A percentile compares a stretch with the other conserved stretches of the same genome.
phyloP scores from a whole-genome alignment of 768 basidiomycete species.

The Sarcodon sp. region DNA sequence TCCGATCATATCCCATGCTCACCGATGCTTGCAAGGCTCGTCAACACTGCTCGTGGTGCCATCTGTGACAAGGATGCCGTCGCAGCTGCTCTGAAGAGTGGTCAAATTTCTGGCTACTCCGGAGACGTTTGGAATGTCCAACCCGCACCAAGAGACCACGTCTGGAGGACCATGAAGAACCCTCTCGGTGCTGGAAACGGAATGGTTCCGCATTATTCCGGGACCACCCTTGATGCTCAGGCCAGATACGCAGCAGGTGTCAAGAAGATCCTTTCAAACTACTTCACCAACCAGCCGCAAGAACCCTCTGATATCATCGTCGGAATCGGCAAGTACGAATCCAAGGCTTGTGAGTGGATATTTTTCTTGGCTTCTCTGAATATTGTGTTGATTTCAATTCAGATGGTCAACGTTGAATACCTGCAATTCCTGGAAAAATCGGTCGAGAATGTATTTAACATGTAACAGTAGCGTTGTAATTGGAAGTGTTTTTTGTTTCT shows the following conservation, averaged over 20 bases:
- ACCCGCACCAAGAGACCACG: constrained; percentile 76
- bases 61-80: constrained; percentile 82
- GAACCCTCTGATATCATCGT: constrained; percentile 76
- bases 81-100: constrained; percentile 60
- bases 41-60: constrained; percentile 90
- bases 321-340: constrained; percentile 25
- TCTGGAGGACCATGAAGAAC: constrained; percentile 79
- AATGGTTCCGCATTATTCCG: constrained; percentile 82
- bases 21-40: constrained; percentile 60
- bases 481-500: too few relatives aligned
- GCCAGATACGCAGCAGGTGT: constrained; percentile 70
- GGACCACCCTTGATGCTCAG: constrained; percentile 85
- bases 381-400: not conserved
- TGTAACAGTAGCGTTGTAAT: too few relatives aligned
- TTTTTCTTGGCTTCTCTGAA: not conserved
- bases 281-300: constrained; percentile 49
- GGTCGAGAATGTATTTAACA: too few relatives aligned
- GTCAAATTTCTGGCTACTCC: constrained; percentile 48
- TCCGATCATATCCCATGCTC: constrained; percentile 15
- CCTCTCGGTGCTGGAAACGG: constrained; percentile 77
- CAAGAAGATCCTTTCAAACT: constrained; percentile 61
- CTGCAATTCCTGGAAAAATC: too few relatives aligned
- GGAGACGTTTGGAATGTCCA: constrained; percentile 81
- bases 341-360: constrained; percentile 20
- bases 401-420: not conserved